phyloP scores from a whole-genome alignment of 2,329 filamentous ascomycete species.

The Talaromyces sp. region DNA sequence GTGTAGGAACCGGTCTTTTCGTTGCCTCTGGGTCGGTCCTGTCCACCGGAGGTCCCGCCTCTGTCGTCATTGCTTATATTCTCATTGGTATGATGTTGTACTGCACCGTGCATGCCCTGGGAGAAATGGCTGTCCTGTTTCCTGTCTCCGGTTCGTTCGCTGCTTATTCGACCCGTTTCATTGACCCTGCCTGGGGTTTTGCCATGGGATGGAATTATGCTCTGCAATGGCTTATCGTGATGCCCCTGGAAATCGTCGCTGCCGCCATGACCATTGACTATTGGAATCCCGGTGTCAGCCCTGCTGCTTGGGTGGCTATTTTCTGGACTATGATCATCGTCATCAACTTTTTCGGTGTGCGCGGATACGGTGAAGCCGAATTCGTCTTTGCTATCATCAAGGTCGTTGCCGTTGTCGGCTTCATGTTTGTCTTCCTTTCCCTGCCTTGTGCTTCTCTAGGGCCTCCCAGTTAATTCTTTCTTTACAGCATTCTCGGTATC shows the following conservation, averaged over 20 bases:
- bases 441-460: slow-evolving; percentile 15
- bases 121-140: slow-evolving; percentile 85
- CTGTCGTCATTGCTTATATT: slow-evolving; percentile 69
- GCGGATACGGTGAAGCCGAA: slow-evolving; percentile 84
- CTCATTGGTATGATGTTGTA: slow-evolving; percentile 85
- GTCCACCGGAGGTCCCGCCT: slow-evolving; percentile 68
- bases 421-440: slow-evolving; percentile 58
- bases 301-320: slow-evolving; percentile 73
- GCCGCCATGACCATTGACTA: slow-evolving; percentile 79
- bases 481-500: slow-evolving; percentile 68
- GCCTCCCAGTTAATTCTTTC: slow-evolving; percentile 15
- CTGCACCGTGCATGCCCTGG: slow-evolving; percentile 84
- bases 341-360: slow-evolving; percentile 86
- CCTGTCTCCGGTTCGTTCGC: slow-evolving; percentile 90
- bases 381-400: slow-evolving; percentile 86
- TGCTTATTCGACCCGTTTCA: slow-evolving; percentile 82
- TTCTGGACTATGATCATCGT: slow-evolving; percentile 70
- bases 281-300: slow-evolving; percentile 63
- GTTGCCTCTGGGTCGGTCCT: slow-evolving; percentile 74
- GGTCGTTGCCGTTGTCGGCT: slow-evolving; percentile 77
- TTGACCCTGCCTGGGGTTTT: slow-evolving; percentile 92
- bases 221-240: slow-evolving; percentile 76
- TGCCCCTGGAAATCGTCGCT: slow-evolving; percentile 82
- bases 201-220: slow-evolving; percentile 96
- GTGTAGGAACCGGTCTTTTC: slow-evolving; percentile 73